Evolutionary conservation across 23 red algal genomes (phyloP), one percentile per base, ranked within the genome.

Genomic region (Gracilaria gracilis): DNA sequence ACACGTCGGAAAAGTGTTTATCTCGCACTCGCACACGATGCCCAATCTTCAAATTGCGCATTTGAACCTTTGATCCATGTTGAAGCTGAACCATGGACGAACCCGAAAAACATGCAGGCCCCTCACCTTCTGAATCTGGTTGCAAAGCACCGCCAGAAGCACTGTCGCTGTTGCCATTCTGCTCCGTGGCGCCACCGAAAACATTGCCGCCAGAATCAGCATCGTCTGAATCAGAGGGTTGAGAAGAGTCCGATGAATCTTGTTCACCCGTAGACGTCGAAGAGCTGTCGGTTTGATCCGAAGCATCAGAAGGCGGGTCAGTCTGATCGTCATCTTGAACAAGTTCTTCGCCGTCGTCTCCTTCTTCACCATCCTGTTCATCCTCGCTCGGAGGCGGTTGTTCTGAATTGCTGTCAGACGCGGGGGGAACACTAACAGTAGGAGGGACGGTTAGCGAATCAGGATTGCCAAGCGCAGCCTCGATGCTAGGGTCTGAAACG

Each of bases 1-100:
- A 93, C 46, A 93, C 90, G 25, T 85, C 69, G 0, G 81, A 93
- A 59, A 65, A 80, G 27, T 57, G 67, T 19, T 28, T 81, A 17
- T 61, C 13, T 2, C 81, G 39, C 24, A 86, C 73, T 49, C 44
- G 59, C 6, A 93, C 80, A n/a, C 57, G 50, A 35, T 79, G 49
- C 3, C 81, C 80, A 51, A 80, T 85, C 36, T 50, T 34, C 39
- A 93, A 57, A 24, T 59, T 32, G 11, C 53, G 37, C 80, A 93
- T 34, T 47, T 39, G 64, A 4, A 93, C 28, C 31, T 47, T 28
- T 3, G 61, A 29, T 21, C 67, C 80, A 9, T 75, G 62, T 66
- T 75, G 69, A 23, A 86, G 80, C 28, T 58, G 61, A 27, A 85
- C 66, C 25, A 24, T 24, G 25, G 67, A 77, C 29, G 67, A 70